These are phyloP conservation scores for Lanmaoa rubissima DNA, from an alignment of 768 basidiomycete genomes.

Conservation along the genomic window DNA sequence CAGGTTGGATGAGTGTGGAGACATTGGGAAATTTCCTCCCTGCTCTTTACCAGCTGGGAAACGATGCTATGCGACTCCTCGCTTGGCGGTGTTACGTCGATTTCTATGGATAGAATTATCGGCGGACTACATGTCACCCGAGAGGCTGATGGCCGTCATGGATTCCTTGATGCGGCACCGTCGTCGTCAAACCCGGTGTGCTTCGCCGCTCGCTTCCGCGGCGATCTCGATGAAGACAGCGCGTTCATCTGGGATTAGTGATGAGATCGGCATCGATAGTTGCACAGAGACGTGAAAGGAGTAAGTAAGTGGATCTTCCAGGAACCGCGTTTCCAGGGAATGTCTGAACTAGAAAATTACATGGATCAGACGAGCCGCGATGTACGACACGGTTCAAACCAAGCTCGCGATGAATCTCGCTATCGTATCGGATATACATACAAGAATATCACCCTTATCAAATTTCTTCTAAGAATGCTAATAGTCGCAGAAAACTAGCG, in stretches of 20 bases:
- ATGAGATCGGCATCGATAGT: not conserved
- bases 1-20: not conserved
- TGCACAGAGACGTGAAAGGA: not conserved
- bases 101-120: not conserved
- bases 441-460: not conserved
- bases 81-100: not conserved
- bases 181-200: too few species aligned
- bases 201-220: not conserved
- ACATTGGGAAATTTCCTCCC: not conserved
- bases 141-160: not conserved
- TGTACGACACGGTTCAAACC: too few species aligned
- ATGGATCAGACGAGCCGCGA: too few species aligned
- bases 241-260: not conserved
- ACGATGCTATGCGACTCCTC: not conserved
- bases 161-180: too few species aligned
- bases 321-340: not conserved
- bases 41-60: not conserved
- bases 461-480: not conserved
- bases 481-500: constrained; percentile 36
- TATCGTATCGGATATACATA: not conserved
- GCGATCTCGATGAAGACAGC: not conserved
- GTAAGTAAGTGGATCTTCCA: not conserved
- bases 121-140: not conserved
- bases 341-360: not conserved
- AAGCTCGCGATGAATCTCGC: too few species aligned